These are phyloP conservation scores for Ogataea polymorpha DNA, from an alignment of 805 yeast genomes.

Conservation along the genomic window DNA sequence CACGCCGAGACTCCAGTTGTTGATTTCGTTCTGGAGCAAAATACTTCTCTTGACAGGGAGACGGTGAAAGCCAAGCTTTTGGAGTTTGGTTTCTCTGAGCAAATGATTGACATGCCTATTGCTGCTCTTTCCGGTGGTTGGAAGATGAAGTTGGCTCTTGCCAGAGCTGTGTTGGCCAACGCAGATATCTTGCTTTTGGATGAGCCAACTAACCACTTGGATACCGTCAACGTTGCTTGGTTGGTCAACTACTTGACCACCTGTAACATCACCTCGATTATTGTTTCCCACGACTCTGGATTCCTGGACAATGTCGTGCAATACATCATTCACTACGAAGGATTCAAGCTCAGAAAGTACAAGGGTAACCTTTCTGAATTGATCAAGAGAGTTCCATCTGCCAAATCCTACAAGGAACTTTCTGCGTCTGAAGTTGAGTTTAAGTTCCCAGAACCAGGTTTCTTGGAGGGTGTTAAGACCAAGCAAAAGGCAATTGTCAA, in stretches of 20 bases:
- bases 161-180: constrained; percentile 98
- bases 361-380: constrained; percentile 99
- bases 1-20: constrained; percentile 93
- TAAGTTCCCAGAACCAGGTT: constrained; percentile 99
- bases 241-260: constrained; percentile 98
- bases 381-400: constrained; percentile 98
- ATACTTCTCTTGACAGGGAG: constrained; percentile 72
- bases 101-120: constrained; percentile 91
- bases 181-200: constrained; percentile 97
- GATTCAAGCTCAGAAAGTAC: constrained; percentile 99
- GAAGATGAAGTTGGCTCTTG: constrained; percentile 99
- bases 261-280: constrained; percentile 97
- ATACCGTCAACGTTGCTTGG: constrained; percentile 99
- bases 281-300: constrained; percentile 99
- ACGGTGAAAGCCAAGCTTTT: constrained; percentile 69
- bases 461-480: constrained; percentile 99
- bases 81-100: constrained; percentile 92
- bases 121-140: constrained; percentile 99
- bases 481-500: constrained; percentile 99
- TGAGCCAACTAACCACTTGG: constrained; percentile 99
- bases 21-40: constrained; percentile 79
- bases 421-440: constrained; percentile 98
- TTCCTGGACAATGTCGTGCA: constrained; percentile 96
- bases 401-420: constrained; percentile 97
- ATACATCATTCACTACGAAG: constrained; percentile 99